Conservation (phyloP, 805 yeast genomes). For the Candida maris region DNA sequence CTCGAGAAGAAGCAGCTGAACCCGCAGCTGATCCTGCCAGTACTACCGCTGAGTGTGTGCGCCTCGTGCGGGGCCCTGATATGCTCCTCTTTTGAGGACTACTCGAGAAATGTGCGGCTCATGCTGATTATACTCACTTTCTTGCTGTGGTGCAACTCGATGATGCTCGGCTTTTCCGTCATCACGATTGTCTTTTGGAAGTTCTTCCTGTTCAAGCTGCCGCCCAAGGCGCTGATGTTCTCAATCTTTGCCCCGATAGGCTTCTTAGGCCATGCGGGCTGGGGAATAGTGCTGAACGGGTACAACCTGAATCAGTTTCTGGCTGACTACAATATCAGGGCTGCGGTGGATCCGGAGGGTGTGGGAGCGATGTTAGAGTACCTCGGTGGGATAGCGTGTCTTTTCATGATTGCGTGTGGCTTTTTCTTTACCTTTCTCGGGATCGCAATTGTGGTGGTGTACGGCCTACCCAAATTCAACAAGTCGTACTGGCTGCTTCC, state of each 20-base stretch:
- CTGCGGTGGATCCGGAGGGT: conserved; percentile 3
- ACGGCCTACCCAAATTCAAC: conserved; percentile 35
- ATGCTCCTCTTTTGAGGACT: conserved; percentile 37
- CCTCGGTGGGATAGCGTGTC: conserved; percentile 9
- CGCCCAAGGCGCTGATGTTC: conserved; percentile 50
- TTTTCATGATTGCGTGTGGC: conserved; percentile 21
- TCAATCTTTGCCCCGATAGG: conserved; percentile 74
- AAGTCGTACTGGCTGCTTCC: conserved; percentile 75
- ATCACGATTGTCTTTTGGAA: conserved; percentile 59
- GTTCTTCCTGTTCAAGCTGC: conserved; percentile 52
- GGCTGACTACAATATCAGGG: conserved; percentile 6
- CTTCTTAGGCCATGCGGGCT: conserved; percentile 80
- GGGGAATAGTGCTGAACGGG: conserved; percentile 48
- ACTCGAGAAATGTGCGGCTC: conserved; percentile 36
- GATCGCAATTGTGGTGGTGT: conserved; percentile 28
- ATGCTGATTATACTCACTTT: conserved; percentile 53
- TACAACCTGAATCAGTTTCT: conserved; percentile 15
- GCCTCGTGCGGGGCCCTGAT: conserved; percentile 63
- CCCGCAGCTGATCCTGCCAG: conserved; percentile 62
- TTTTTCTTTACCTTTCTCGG: conserved; percentile 42
- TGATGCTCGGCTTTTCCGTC: conserved; percentile 53
- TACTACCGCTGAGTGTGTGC: conserved; percentile 73
- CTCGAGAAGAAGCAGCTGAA: conserved; percentile 38
- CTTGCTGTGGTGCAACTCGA: conserved; percentile 69
- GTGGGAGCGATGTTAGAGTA: conserved; percentile 13